Percentiles rank a stretch among this genome's conserved stretches.
Evolutionary conservation across 164 flowering plant species (phyloP).

Genomic region (Sedum album): DNA sequence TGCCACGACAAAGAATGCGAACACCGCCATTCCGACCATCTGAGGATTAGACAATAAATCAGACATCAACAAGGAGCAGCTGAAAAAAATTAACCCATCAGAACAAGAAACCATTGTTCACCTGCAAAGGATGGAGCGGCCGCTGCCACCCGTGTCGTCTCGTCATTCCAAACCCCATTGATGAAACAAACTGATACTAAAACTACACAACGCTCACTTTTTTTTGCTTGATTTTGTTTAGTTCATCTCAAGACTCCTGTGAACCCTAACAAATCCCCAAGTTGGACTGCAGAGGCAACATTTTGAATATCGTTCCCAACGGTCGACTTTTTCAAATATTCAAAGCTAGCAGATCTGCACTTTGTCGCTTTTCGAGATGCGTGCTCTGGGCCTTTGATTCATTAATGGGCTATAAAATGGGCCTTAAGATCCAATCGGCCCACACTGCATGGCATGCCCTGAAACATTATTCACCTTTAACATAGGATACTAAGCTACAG

Average conservation of each 20-base stretch:
- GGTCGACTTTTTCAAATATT: background rate
- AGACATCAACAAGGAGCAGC: background rate
- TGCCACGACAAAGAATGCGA: slow-evolving; percentile 51
- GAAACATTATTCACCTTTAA: too few relatives aligned
- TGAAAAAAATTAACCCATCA: background rate
- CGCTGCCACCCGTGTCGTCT: slow-evolving; percentile 98
- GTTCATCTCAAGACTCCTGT: background rate
- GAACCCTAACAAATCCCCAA: background rate
- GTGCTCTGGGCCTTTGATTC: background rate
- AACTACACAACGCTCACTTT: background rate
- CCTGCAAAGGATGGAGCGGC: slow-evolving; percentile 90
- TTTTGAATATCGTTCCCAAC: background rate
- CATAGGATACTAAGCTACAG: too few relatives aligned
- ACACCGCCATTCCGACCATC: slow-evolving; percentile 75
- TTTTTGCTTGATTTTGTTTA: background rate
- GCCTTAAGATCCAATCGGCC: background rate
- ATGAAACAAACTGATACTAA: background rate
- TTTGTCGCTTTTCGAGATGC: background rate
- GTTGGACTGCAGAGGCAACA: background rate
- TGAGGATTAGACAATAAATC: slow-evolving; percentile 31
- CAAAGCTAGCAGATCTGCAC: background rate
- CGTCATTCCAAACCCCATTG: slow-evolving; percentile 17
- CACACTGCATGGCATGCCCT: background rate
- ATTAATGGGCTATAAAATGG: background rate
- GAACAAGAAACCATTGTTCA: slow-evolving; percentile 9